A percentile compares a stretch with the other conserved stretches of the same genome.
phyloP scores from a whole-genome alignment of 495 filamentous ascomycete species.

The Daldinia concentrica region DNA sequence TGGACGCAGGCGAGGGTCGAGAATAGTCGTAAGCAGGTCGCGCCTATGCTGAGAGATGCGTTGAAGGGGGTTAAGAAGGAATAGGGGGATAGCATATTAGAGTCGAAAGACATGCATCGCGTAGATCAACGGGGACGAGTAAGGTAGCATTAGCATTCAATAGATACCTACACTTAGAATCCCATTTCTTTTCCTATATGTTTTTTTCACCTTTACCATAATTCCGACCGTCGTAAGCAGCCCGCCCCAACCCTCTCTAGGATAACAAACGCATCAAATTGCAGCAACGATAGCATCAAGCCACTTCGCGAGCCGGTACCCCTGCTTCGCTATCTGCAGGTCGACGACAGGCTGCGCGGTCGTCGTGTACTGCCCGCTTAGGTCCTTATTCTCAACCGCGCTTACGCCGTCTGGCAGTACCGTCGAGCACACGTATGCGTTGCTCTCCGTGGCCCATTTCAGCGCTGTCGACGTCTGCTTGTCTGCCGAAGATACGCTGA shows the following conservation, averaged over 20 bases:
- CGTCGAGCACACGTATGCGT: constrained; percentile 64
- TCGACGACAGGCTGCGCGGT: constrained; percentile 63
- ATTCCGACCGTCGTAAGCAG: background rate
- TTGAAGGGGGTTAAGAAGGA: constrained; percentile 52
- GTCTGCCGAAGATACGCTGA: constrained; percentile 50
- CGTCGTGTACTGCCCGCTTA: constrained; percentile 63
- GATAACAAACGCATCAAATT: constrained; percentile 1
- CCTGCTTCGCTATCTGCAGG: constrained; percentile 71
- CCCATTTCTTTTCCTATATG: background rate
- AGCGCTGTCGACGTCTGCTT: constrained; percentile 50
- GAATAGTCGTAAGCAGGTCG: constrained; percentile 88
- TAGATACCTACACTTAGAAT: background rate
- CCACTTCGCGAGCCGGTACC: constrained; percentile 57
- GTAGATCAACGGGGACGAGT: background rate
- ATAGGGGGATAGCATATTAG: background rate
- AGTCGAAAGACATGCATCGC: constrained; percentile 2
- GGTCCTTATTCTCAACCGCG: constrained; percentile 60
- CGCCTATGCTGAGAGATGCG: constrained; percentile 77
- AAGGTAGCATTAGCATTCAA: background rate
- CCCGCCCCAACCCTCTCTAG: background rate
- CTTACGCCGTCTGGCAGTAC: constrained; percentile 60
- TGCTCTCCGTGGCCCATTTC: constrained; percentile 66
- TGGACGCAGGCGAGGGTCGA: constrained; percentile 75
- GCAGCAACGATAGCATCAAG: constrained; percentile 47
- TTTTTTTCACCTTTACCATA: background rate